Evolutionary conservation across 345 rosid species (phyloP).

Genomic region (Eucalyptus melliodora): DNA sequence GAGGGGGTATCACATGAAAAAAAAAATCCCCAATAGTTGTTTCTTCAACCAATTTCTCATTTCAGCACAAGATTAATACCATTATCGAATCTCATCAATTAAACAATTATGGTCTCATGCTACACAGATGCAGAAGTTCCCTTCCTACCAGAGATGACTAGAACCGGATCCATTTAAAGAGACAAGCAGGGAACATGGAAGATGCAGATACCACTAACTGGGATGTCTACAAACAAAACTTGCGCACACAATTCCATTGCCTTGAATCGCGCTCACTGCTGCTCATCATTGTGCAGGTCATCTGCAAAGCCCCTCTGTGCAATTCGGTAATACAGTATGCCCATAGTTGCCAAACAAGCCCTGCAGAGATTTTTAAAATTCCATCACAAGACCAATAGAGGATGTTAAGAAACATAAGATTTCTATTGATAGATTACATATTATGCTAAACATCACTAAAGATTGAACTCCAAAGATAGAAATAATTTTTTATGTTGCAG

Average conservation of each 20-base stretch:
- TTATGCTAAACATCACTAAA: neutral
- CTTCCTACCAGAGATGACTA: neutral
- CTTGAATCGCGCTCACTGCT: slow-evolving; percentile 19
- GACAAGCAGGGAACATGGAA: neutral
- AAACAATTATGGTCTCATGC: neutral
- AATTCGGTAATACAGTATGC: slow-evolving; percentile 86
- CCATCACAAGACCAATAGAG: neutral
- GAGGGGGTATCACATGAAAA: neutral
- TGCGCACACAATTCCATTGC: neutral
- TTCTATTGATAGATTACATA: neutral
- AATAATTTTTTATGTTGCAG: neutral
- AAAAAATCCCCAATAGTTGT: neutral
- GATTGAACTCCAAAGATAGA: neutral
- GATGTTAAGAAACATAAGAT: neutral
- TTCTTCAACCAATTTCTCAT: neutral
- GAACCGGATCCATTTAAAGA: neutral
- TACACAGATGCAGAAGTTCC: neutral
- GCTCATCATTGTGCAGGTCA: slow-evolving; percentile 38
- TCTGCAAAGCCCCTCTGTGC: slow-evolving; percentile 69
- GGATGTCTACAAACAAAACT: neutral
- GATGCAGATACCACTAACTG: neutral
- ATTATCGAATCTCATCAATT: neutral
- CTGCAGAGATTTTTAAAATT: slow-evolving; percentile 23
- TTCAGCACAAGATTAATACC: neutral
- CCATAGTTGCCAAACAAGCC: slow-evolving; percentile 99